Evolutionary conservation across 805 yeast species (phyloP).

Genomic region (Alloascoidea africana): DNA sequence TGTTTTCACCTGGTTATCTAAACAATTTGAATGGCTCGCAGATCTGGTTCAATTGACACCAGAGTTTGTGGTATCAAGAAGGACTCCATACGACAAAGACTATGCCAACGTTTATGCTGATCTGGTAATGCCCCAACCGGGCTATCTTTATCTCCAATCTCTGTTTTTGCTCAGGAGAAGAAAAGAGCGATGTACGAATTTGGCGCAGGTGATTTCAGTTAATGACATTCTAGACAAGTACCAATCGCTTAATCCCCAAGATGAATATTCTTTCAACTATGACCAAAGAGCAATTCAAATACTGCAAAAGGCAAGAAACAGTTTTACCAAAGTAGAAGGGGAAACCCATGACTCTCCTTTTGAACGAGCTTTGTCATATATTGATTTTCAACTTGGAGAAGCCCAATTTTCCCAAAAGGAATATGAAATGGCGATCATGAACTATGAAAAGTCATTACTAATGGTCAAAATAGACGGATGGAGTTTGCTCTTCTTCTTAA

Average conservation of each 20-base stretch:
- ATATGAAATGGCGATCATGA: conserved; percentile 26
- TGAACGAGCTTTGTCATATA: conserved; percentile 24
- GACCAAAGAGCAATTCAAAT: conserved; percentile 6
- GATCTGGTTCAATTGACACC: conserved; percentile 38
- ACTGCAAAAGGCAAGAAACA: conserved; percentile 9
- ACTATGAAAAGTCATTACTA: conserved; percentile 23
- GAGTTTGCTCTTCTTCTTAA: conserved; percentile 15
- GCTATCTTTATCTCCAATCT: conserved; percentile 26
- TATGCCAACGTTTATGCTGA: not conserved
- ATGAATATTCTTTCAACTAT: conserved; percentile 10
- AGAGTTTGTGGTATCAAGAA: conserved; percentile 19
- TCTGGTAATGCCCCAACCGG: conserved; percentile 23
- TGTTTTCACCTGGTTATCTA: conserved; percentile 36
- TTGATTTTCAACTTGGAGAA: conserved; percentile 37
- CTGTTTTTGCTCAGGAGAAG: conserved; percentile 18
- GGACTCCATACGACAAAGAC: not conserved
- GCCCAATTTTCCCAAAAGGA: conserved; percentile 19
- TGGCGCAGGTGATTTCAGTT: not conserved
- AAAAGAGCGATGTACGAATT: conserved; percentile 1
- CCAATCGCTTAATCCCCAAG: conserved; percentile 13
- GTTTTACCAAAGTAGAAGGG: conserved; percentile 8
- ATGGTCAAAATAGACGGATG: conserved; percentile 26
- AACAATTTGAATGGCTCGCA: conserved; percentile 55
- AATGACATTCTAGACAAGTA: conserved; percentile 13
- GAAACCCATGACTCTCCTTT: conserved; percentile 18